Base-by-base conservation (phyloP, 148 eudicot species). In the Gaultheria prostrata region DNA sequence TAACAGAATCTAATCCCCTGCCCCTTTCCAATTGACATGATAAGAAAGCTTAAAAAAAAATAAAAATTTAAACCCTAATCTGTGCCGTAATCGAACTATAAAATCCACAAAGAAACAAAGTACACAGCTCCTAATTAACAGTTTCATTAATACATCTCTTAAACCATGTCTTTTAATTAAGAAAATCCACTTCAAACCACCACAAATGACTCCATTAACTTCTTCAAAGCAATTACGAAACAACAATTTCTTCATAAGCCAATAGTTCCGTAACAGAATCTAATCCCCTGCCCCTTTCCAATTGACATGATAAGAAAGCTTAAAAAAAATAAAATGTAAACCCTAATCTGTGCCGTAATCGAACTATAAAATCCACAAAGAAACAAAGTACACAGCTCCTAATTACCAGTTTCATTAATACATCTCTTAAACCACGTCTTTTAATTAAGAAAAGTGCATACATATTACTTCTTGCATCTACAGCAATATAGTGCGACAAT, bases 111-210 rank as follows among this genome's bases (percentile, higher is more conserved):
- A 59, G 65, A 59, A 59, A 59, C 8, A 7, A 8, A 26, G 70
- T 63, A 63, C 70, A 63, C 26, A 63, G 70, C 70, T 24, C 70
- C 70, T 63, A 24, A 63, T 63, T 3, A 57, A 20, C 65, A 57
- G 65, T 57, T 57, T 57, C 6, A 57, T 57, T 20, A 61, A 59
- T 21, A 11, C 67, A 61, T 61, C 18, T 28, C 49, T 20, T 43
- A 39, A 35, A 72, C 21, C 46, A 17, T 32, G 39, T 35, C 43
- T 71, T 61, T 12, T 14, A 71, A 73, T 3, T 45, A 33, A n/a
- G n/a, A n/a, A n/a, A n/a, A n/a, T n/a, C 14, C 85, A 21, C 20
- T 30, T 33, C n/a, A 33, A 49, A 79, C 46, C 80, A 70, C 65
- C 48, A 80, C 28, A 72, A 39, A 43, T 39, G 1, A 48, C 10